These are phyloP conservation scores for Coemansia sp. DNA, from an alignment of 371 early-diverging fungal species.

Conservation along the genomic window DNA sequence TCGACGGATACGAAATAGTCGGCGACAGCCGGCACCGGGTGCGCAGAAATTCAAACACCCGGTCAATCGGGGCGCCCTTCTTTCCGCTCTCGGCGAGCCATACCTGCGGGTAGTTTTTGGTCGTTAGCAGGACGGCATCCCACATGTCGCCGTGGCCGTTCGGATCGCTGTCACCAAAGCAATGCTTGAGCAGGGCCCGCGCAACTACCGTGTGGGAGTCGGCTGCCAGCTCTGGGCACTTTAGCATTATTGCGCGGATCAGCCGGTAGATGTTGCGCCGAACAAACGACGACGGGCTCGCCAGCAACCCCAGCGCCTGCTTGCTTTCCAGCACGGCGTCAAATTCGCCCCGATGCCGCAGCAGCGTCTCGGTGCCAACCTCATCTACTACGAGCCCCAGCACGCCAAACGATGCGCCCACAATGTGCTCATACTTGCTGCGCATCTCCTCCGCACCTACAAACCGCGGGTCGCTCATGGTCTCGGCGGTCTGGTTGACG, in stretches of 20 bases:
- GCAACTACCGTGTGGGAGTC: slow-evolving; percentile 12
- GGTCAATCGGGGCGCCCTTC: slow-evolving; percentile 6
- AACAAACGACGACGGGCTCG: slow-evolving; percentile 24
- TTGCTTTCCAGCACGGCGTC: slow-evolving; percentile 22
- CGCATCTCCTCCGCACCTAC: slow-evolving; percentile 49
- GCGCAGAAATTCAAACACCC: slow-evolving; percentile 33
- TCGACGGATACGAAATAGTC: slow-evolving; percentile 42
- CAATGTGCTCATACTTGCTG: slow-evolving; percentile 44
- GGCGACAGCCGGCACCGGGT: slow-evolving; percentile 35
- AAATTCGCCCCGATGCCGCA: slow-evolving; percentile 17
- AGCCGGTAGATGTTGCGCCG: slow-evolving; percentile 37
- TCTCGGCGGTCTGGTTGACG: slow-evolving; percentile 41
- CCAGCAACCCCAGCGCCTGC: slow-evolving; percentile 4
- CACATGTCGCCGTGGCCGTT: slow-evolving; percentile 49
- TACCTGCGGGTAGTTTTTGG: slow-evolving; percentile 40
- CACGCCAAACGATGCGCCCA: slow-evolving; percentile 37
- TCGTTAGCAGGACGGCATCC: slow-evolving; percentile 47
- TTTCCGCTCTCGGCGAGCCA: slow-evolving; percentile 23
- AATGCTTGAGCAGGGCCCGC: slow-evolving; percentile 22
- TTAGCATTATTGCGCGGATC: slow-evolving; percentile 36
- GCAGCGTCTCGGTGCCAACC: slow-evolving; percentile 3
- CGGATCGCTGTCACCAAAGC: slow-evolving; percentile 39
- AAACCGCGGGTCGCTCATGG: slow-evolving; percentile 48
- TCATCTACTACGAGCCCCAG: slow-evolving; percentile 34
- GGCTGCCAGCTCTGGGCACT: slow-evolving; percentile 26